These are phyloP conservation scores for Colletotrichum eleusines DNA, from an alignment of 2,329 filamentous ascomycete genomes.

Conservation along the genomic window DNA sequence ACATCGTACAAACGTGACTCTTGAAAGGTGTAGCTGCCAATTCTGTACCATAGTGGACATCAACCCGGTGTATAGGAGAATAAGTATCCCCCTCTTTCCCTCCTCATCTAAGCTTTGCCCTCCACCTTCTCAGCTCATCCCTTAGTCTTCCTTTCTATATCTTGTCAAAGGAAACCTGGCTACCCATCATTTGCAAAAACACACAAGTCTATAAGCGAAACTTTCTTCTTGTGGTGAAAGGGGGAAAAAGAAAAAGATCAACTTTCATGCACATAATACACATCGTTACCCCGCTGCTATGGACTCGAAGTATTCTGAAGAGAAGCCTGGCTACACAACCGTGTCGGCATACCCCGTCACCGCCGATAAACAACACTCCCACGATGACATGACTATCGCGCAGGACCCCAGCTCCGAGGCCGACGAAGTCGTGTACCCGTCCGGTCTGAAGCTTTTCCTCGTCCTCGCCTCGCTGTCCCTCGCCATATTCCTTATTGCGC, in stretches of 20 bases:
- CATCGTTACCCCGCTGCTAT: neutral
- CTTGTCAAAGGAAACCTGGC: neutral
- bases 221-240: neutral
- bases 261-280: neutral
- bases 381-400: conserved; percentile 1
- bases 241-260: neutral
- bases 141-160: neutral
- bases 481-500: conserved; percentile 62
- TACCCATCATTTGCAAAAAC: too few relatives aligned
- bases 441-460: conserved; percentile 54
- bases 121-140: too few relatives aligned
- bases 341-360: conserved; percentile 27
- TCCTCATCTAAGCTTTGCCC: neutral
- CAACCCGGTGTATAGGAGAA: neutral
- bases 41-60: conserved; percentile 23
- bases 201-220: neutral
- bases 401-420: conserved; percentile 21
- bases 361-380: conserved; percentile 19
- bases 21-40: conserved; percentile 8
- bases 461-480: conserved; percentile 60
- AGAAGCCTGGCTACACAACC: conserved; percentile 17
- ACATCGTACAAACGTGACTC: neutral
- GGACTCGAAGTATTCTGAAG: conserved; percentile 18
- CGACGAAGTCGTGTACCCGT: conserved; percentile 52
- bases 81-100: conserved; percentile 11